Evolutionary conservation across 805 yeast species (phyloP), one percentile per base, ranked within the genome.

Genomic region (Sugiyamaella marilandica): DNA sequence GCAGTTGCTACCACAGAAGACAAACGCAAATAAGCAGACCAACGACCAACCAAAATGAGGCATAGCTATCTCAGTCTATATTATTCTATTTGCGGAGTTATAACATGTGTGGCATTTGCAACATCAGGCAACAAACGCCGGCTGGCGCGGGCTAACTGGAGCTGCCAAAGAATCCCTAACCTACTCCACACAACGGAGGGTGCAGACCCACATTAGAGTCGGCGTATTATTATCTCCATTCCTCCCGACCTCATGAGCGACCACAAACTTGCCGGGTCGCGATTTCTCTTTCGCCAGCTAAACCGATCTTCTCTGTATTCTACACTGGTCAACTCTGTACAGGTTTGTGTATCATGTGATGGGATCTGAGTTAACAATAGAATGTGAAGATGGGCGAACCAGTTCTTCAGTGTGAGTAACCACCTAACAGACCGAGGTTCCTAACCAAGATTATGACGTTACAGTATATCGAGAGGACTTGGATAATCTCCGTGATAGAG

Each of bases 391-490:
- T 26, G 35, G 47, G 47, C 13, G 34, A 44, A 13, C 47, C 47
- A 21, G 34, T 44, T 21, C 19, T 44, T 10, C 47, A 44, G n/a
- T 44, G 47, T 44, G 13, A 26, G 47, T 44, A n/a, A 10, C 16
- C n/a, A 5, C 8, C n/a, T 14, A 8, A 14, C 16, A 5, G 9
- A 10, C 16, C 9, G 16, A 34, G 5, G 37, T 10, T 39, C 16
- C 14, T 26, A n/a, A 24, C 39, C 49, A 49, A 50, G 55, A 54
- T 29, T 77, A 77, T 50, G 84, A 83, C 55, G 74, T 82, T 8
- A 76, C 85, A 0, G 66, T 85, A 2, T 81, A 81, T 60, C 72
- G 74, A 50, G 79, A 78, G 19, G 94, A 87, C 62, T 57, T 84
- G 9, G 71, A 69, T 44, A 82, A 79, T 58, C 65, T 86, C 13